A percentile compares a stretch with the other conserved stretches of the same genome.
These are phyloP conservation scores for Leishmania lainsoni DNA, from an alignment of 208 protist genomes.

Conservation along the genomic window DNA sequence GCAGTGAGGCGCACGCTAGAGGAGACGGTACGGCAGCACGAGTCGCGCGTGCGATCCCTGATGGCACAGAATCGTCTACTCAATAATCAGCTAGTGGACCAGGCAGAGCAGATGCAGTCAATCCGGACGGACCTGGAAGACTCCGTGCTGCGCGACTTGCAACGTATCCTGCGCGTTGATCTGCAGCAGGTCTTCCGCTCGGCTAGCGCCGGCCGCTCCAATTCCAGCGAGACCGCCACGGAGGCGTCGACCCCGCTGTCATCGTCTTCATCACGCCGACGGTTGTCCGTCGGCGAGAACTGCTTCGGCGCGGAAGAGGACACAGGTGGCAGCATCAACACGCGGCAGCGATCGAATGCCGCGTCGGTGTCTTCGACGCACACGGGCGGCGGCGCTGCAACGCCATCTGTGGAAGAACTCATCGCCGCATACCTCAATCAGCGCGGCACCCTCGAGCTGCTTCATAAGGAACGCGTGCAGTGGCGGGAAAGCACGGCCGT, in stretches of 20 bases:
- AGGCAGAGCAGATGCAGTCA: slow-evolving; percentile 18
- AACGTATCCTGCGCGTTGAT: slow-evolving; percentile 29
- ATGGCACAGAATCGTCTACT: slow-evolving; percentile 23
- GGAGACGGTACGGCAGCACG: slow-evolving; percentile 26
- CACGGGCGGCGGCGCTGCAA: not conserved
- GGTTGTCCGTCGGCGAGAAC: not conserved
- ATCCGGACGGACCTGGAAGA: slow-evolving; percentile 11
- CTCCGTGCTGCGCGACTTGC: slow-evolving; percentile 19
- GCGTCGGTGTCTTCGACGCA: not conserved
- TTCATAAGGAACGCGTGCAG: slow-evolving; percentile 40
- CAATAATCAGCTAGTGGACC: slow-evolving; percentile 8
- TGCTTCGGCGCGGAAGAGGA: not conserved
- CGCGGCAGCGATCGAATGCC: not conserved
- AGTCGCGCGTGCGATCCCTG: slow-evolving; percentile 15
- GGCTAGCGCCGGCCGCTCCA: not conserved
- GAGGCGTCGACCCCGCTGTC: not conserved
- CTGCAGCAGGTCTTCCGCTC: slow-evolving; percentile 15
- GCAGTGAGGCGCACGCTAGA: slow-evolving; percentile 27
- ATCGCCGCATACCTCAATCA: slow-evolving; percentile 26
- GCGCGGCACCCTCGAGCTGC: slow-evolving; percentile 32
- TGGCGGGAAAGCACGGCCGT: slow-evolving; percentile 24
- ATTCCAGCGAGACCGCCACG: not conserved
- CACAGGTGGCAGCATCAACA: not conserved
- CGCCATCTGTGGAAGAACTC: slow-evolving; percentile 24
- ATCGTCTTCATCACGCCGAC: not conserved